Conservation (phyloP, 1,284 basidiomycete species). For the Porogramme epimiltina region DNA sequence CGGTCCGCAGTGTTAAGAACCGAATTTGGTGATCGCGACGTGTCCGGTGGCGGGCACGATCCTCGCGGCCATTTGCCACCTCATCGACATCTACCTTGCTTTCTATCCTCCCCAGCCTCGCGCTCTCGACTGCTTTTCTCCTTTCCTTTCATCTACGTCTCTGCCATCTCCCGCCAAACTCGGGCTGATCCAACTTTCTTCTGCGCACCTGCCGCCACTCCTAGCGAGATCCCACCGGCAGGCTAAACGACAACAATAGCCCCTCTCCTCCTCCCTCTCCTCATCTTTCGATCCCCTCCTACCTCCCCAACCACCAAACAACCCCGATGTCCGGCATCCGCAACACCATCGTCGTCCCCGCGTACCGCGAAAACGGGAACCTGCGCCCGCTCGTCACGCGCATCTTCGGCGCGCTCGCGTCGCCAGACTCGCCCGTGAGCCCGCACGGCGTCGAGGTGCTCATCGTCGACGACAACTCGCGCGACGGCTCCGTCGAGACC, state of each 20-base stretch:
- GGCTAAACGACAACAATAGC: not conserved
- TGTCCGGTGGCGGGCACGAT: no score
- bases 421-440: constrained; percentile 31
- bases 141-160: constrained; percentile 1
- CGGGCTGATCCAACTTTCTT: constrained; percentile 6
- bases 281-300: not conserved
- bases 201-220: not conserved
- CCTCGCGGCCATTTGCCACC: constrained; percentile 6
- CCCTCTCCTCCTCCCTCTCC: not conserved
- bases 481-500: constrained; percentile 45
- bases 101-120: not conserved
- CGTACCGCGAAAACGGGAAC: constrained; percentile 48
- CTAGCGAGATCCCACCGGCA: not conserved
- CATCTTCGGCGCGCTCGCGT: constrained; percentile 35
- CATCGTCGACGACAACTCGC: constrained; percentile 50
- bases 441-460: constrained; percentile 41
- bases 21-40: constrained; percentile 9
- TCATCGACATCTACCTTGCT: not conserved
- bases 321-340: constrained; percentile 25
- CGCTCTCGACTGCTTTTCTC: constrained; percentile 2
- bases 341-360: constrained; percentile 47
- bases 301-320: not conserved
- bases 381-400: constrained; percentile 42
- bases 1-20: not conserved
- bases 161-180: constrained; percentile 11